Base-by-base conservation (phyloP, 139 green algal genomes). In the Diplosphaera chodatii region DNA sequence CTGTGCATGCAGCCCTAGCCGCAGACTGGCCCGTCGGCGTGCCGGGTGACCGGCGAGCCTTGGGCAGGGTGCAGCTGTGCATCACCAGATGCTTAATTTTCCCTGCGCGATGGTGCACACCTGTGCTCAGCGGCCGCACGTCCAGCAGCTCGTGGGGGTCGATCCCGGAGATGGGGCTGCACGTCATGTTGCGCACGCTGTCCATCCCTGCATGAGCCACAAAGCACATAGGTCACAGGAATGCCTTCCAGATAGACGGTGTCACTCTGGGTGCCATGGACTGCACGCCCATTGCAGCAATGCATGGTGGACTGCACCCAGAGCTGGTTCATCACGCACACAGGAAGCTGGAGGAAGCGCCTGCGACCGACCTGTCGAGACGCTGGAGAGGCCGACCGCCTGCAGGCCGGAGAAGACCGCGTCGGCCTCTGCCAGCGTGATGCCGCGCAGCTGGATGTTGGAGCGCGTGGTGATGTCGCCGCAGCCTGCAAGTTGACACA, bases 391-490 rank as follows among this genome's bases (percentile, higher is more conserved):
- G 28, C 89, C 89, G 10, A 80, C 48, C n/a, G 78, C 68, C 63
- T 79, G n/a, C 55, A 96, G 72, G 27, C 82, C 81, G 1, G 75
- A 21, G 21, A 96, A 75, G 40, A 96, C 85, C 16, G 67, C 29
- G 55, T 84, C 83, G 22, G 80, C 86, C 64, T 94, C 83, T 21
- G 87, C 85, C 34, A 96, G 78, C 30, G 77, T 86, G 29, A 99
- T 72, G 32, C 95, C 95, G 5, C 95, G 91, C 64, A 99, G 86
- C 87, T 98, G 93, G 55, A 97, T 89, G 83, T 96, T 97, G 70
- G 95, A 91, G 25, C 95, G 86, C 1, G 95, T 99, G 55, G 95
- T 99, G 85, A 99, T 96, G 85, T 99, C 95, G 1, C 73, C 91
- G 74, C 90, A 97, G 40, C 95, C 48, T 59, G 48, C 8, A 59